A percentile compares a stretch with the other conserved stretches of the same genome.
Conservation (phyloP, 257 asterid species). For the Hygrophila difformis region DNA sequence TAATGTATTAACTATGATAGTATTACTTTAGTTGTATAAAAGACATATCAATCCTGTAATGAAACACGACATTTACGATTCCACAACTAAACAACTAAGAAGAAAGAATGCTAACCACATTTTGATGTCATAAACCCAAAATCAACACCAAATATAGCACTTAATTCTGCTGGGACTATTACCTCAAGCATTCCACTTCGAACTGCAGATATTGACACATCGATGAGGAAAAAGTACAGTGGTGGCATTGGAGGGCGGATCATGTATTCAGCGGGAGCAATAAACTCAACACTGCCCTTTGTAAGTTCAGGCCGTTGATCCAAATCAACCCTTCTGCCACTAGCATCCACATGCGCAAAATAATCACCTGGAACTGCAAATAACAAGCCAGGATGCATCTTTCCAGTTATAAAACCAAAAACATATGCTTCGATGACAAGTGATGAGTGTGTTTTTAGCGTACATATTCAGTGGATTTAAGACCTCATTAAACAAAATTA, state of each 20-base stretch:
- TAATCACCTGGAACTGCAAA: slow-evolving; percentile 82
- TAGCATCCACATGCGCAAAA: slow-evolving; percentile 72
- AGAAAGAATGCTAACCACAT: no score
- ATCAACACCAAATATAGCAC: no score
- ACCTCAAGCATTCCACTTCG: slow-evolving; percentile 94
- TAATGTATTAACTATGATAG: no score
- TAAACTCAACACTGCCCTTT: slow-evolving; percentile 75
- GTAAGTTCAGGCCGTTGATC: slow-evolving; percentile 85
- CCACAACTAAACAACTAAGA: no score
- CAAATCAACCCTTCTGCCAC: slow-evolving; percentile 69
- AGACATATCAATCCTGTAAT: no score
- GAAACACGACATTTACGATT: no score
- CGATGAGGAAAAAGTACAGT: slow-evolving; percentile 73
- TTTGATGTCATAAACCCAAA: no score
- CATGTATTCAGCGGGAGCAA: slow-evolving; percentile 85
- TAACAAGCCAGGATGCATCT: slow-evolving; percentile 19
- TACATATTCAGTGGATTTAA: no score
- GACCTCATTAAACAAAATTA: no score
- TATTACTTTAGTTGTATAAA: no score
- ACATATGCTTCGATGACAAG: slow-evolving; percentile 9
- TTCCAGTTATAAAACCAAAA: slow-evolving; percentile 13
- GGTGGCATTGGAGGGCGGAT: slow-evolving; percentile 94
- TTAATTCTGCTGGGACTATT: slow-evolving; percentile 15
- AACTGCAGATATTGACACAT: slow-evolving; percentile 74
- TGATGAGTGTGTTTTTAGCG: no score